A percentile compares a stretch with the other conserved stretches of the same genome.
phyloP scores from a whole-genome alignment of 1,139 yeast genomes.

The Saccharomyces uvarum region DNA sequence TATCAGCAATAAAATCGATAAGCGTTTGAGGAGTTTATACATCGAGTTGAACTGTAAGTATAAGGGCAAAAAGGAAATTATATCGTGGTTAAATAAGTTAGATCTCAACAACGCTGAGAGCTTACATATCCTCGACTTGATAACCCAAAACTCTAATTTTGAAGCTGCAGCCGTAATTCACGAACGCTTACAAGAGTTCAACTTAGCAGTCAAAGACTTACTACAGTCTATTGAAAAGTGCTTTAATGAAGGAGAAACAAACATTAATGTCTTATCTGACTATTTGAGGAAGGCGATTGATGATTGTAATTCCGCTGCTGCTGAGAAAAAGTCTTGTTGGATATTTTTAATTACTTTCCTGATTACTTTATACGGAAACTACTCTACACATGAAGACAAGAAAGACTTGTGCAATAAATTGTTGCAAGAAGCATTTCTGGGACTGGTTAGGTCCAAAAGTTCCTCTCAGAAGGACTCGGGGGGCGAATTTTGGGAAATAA shows the following conservation, averaged over 20 bases:
- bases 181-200: constrained; percentile 13
- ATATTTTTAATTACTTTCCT: constrained; percentile 18
- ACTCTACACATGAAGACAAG: not conserved
- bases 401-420: constrained; percentile 12
- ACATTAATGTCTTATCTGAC: constrained; percentile 4
- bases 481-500: constrained; percentile 12
- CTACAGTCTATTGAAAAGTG: constrained; percentile 13
- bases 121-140: constrained; percentile 9
- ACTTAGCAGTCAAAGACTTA: constrained; percentile 14
- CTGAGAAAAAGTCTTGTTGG: constrained; percentile 19
- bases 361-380: constrained; percentile 12
- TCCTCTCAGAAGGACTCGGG: not conserved
- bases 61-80: constrained; percentile 7
- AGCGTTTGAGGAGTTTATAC: constrained; percentile 12
- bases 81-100: constrained; percentile 14
- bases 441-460: constrained; percentile 16
- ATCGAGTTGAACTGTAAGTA: constrained; percentile 15
- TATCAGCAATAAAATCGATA: constrained; percentile 1
- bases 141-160: constrained; percentile 8
- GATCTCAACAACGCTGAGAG: constrained; percentile 13
- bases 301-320: constrained; percentile 8
- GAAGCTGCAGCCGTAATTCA: constrained; percentile 18
- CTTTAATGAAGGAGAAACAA: constrained; percentile 8
- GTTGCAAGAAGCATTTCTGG: constrained; percentile 20
- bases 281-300: constrained; percentile 13